Evolutionary conservation across 805 yeast species (phyloP), one percentile per base, ranked within the genome.

Genomic region (Nakazawaea wickerhamii): DNA sequence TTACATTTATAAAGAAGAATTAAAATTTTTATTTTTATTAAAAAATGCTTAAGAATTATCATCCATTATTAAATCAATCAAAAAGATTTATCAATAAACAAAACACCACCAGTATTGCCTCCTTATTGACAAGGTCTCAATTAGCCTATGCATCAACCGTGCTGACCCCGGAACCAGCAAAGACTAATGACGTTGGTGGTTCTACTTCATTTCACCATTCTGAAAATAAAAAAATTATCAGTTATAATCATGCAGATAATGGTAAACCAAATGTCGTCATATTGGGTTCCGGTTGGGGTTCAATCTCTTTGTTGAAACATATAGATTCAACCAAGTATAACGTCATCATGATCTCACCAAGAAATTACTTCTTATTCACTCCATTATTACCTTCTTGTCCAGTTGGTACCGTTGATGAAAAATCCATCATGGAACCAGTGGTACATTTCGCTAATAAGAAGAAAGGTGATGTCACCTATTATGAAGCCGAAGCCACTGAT

Each of bases 281-380:
- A 44, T 67, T 73, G 52, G 79, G 79, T 42, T 66, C 77, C n/a
- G 79, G 79, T 36, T 73, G 79, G 79, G 79, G 76, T 37, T 70
- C 76, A 21, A 68, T 73, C 40, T 68, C 77, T 17, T 61, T 73
- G 46, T 63, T 73, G 59, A 73, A 73, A 57, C 68, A 71, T 54
- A 65, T 73, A 55, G 79, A 73, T 55, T 73, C 79, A 42, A 57
- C 75, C 31, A 64, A 71, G 55, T 73, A 73, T 55, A 73, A 73
- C 49, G 77, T 73, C 30, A 76, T 73, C 32, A 64, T 73, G 44
- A 75, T 73, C 30, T 71, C 77, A 19, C 79, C 79, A 44, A 65
- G 79, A 60, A 73, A 73, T 64, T 73, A 73, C 61, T 73, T 73
- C 56, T 64, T 73, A 39, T 73, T 73, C 67, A 73, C 79, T 35